Evolutionary conservation across 2,329 filamentous ascomycete genomes (phyloP).

Genomic region (Sporothrix variecibatus): DNA sequence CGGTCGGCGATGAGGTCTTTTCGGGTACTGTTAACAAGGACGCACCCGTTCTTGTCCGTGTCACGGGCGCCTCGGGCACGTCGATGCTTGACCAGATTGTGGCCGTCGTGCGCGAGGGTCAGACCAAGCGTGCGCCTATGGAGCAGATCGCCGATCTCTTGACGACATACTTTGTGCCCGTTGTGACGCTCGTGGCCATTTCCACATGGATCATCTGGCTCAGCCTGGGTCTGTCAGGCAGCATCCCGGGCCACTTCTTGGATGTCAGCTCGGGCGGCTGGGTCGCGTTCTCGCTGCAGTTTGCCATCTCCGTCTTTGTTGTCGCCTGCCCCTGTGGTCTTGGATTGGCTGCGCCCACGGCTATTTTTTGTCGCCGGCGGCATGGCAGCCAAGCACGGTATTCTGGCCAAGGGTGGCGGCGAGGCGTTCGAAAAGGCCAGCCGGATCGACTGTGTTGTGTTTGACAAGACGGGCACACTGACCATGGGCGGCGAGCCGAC

Average conservation of each 20-base stretch:
- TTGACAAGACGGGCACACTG: constrained; percentile 86
- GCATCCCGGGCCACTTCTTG: constrained; percentile 58
- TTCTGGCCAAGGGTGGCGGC: constrained; percentile 80
- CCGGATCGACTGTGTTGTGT: constrained; percentile 74
- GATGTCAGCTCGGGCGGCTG: constrained; percentile 61
- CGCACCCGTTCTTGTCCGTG: constrained; percentile 60
- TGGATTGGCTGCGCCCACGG: constrained; percentile 81
- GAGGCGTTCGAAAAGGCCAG: constrained; percentile 86
- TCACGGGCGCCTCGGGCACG: constrained; percentile 65
- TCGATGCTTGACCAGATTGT: constrained; percentile 83
- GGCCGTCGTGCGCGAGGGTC: constrained; percentile 73
- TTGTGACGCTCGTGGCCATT: constrained; percentile 69
- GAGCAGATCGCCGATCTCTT: constrained; percentile 72
- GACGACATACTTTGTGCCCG: constrained; percentile 76
- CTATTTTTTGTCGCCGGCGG: constrained; percentile 79
- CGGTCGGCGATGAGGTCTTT: constrained; percentile 63
- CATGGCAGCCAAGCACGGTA: constrained; percentile 75
- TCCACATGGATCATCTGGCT: constrained; percentile 74
- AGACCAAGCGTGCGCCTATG: constrained; percentile 73
- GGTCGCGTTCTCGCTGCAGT: constrained; percentile 74
- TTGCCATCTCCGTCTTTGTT: constrained; percentile 84
- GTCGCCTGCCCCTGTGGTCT: constrained; percentile 84
- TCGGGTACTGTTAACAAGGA: constrained; percentile 76
- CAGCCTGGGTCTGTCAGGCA: constrained; percentile 59
- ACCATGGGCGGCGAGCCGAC: constrained; percentile 72